A percentile compares a stretch with the other conserved stretches of the same genome.
phyloP scores from a whole-genome alignment of 1,284 basidiomycete species.

The Trametes pubescens region DNA sequence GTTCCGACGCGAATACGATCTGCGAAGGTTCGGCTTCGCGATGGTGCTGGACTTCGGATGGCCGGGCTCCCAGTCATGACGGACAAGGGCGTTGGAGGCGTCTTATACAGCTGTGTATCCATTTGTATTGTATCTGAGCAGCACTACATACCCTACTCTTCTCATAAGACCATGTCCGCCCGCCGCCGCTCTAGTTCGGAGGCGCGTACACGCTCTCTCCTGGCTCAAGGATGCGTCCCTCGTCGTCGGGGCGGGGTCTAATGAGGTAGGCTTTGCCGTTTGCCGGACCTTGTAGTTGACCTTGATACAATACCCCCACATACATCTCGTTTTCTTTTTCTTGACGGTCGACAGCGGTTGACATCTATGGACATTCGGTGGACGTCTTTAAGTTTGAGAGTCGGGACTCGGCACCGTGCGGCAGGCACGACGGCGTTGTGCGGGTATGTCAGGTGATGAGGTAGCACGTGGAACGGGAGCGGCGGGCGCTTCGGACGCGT shows the following conservation, averaged over 20 bases:
- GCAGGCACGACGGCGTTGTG: constrained; percentile 9
- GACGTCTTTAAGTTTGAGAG: no score
- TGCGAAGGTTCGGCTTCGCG: constrained; percentile 74
- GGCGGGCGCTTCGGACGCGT: constrained; percentile 33
- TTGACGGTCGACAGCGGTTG: not conserved
- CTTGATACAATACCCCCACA: no score
- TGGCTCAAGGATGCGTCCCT: no score
- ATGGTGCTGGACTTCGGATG: constrained; percentile 77
- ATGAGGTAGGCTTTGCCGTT: no score
- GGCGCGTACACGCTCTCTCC: no score
- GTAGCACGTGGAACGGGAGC: constrained; percentile 27
- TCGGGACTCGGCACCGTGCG: no score
- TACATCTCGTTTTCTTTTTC: no score
- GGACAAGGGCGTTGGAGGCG: not conserved
- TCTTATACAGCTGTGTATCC: constrained; percentile 2
- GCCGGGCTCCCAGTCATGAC: constrained; percentile 44
- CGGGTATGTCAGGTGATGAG: constrained; percentile 18
- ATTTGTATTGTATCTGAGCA: constrained; percentile 11
- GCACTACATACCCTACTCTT: not conserved
- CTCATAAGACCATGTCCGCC: not conserved
- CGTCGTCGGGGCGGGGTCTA: no score
- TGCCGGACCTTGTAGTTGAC: no score
- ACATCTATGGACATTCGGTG: no score
- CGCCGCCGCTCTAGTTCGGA: not conserved
- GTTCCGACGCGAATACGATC: constrained; percentile 67